phyloP scores from a whole-genome alignment of 2,329 filamentous ascomycete genomes.

The Cladophialophora chaetospira region DNA sequence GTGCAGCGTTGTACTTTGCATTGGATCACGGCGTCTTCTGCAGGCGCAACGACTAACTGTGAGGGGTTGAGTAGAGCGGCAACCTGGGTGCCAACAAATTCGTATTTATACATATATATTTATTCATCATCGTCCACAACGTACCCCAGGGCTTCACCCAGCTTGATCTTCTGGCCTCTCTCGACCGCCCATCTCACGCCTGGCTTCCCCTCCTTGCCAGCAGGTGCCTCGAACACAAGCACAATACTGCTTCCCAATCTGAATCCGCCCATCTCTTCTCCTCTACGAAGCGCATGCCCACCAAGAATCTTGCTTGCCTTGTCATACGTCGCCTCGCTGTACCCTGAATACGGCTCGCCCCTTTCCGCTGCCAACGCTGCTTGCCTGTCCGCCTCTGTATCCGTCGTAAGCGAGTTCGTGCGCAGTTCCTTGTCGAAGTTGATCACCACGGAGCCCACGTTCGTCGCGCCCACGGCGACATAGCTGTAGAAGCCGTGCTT shows the following conservation, averaged over 20 bases:
- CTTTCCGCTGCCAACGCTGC: constrained; percentile 75
- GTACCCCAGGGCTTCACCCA: constrained; percentile 81
- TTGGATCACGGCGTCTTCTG: no score
- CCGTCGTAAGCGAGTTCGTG: constrained; percentile 87
- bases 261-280: constrained; percentile 98
- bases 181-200: constrained; percentile 87
- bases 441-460: constrained; percentile 93
- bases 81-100: no score
- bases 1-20: no score
- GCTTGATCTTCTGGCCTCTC: constrained; percentile 83
- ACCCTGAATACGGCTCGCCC: constrained; percentile 86
- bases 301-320: constrained; percentile 74
- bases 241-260: constrained; percentile 94
- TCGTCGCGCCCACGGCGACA: constrained; percentile 93
- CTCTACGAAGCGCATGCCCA: constrained; percentile 79
- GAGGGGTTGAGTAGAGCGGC: no score
- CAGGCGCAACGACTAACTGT: no score
- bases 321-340: constrained; percentile 86
- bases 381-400: constrained; percentile 85
- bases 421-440: constrained; percentile 95
- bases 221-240: constrained; percentile 91
- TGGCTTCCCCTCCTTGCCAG: constrained; percentile 56
- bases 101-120: no score
- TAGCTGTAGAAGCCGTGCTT: constrained; percentile 97
- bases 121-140: constrained; percentile 55